phyloP scores from a whole-genome alignment of 306 rosid genomes.

The Astragalus glycyphyllos region DNA sequence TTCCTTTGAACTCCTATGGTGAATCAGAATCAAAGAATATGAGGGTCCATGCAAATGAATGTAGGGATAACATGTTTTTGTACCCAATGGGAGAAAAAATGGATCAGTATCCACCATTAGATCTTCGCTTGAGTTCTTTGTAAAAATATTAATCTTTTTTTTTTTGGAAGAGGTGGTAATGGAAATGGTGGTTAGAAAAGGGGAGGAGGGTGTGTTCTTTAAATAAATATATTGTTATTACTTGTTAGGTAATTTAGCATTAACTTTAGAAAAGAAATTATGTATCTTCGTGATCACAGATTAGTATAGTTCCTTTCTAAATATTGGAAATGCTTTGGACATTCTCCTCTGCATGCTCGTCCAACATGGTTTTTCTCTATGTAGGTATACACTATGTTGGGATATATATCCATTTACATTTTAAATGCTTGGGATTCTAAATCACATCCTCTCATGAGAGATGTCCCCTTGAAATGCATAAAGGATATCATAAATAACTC shows the following conservation, averaged over 20 bases:
- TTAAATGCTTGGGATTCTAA: slow-evolving; percentile 62
- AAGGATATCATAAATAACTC: slow-evolving; percentile 27
- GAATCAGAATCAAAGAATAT: slow-evolving; percentile 60
- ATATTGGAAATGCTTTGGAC: slow-evolving; percentile 59
- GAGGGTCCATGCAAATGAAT: slow-evolving; percentile 60
- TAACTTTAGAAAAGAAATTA: neutral
- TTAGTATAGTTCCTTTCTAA: slow-evolving; percentile 35
- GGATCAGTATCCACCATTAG: slow-evolving; percentile 77
- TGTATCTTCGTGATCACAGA: slow-evolving; percentile 16
- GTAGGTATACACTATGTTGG: too few relatives aligned
- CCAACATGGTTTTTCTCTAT: slow-evolving; percentile 44
- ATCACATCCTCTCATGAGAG: slow-evolving; percentile 47
- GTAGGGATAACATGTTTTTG: slow-evolving; percentile 52
- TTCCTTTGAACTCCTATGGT: slow-evolving; percentile 71
- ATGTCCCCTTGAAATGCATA: slow-evolving; percentile 61
- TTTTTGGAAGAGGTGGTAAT: neutral
- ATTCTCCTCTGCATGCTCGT: slow-evolving; percentile 70
- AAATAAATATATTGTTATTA: slow-evolving; percentile 24
- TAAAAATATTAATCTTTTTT: slow-evolving; percentile 35
- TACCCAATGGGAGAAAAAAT: slow-evolving; percentile 61
- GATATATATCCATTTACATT: slow-evolving; percentile 15
- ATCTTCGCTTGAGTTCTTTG: slow-evolving; percentile 85
- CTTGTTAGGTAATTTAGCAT: slow-evolving; percentile 15
- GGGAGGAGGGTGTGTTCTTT: too few relatives aligned
- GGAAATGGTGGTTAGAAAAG: neutral